A percentile compares a stretch with the other conserved stretches of the same genome.
Evolutionary conservation across 768 basidiomycete species (phyloP).

Genomic region (Podaxis pistillaris): DNA sequence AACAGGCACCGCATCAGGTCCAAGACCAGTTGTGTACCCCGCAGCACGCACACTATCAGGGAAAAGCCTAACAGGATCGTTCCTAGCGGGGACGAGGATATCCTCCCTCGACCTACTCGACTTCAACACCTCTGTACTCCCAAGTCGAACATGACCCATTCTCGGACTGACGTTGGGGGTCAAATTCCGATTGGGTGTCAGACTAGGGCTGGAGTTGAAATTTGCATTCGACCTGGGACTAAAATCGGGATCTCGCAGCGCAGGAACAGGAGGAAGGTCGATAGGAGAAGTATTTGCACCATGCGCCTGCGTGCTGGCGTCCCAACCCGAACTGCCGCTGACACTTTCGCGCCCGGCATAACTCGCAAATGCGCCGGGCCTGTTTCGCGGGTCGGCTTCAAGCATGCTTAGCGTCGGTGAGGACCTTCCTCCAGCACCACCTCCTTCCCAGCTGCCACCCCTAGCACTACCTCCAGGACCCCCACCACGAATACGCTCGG

Average conservation of each 20-base stretch:
- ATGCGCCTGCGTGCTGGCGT: constrained; percentile 3
- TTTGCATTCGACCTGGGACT: neutral
- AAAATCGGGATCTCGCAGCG: neutral
- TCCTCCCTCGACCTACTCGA: constrained; percentile 26
- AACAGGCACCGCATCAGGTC: constrained; percentile 5
- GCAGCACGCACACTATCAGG: constrained; percentile 36
- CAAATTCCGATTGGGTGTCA: neutral
- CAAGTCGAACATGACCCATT: neutral
- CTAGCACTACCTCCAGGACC: neutral
- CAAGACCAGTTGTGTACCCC: constrained; percentile 23
- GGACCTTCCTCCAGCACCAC: neutral
- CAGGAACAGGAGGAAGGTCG: neutral
- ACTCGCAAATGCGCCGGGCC: neutral
- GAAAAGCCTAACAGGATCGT: constrained; percentile 31
- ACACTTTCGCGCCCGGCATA: neutral
- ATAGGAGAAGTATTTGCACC: constrained; percentile 3
- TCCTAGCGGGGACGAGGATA: constrained; percentile 16
- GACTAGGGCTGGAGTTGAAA: neutral
- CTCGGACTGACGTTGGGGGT: neutral
- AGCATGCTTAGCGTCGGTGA: constrained; percentile 3
- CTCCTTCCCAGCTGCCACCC: neutral
- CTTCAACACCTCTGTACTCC: neutral
- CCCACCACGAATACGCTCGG: neutral
- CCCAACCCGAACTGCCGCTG: constrained; percentile 6
- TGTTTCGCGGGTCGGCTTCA: neutral